Evolutionary conservation across 768 basidiomycete genomes (phyloP), one percentile per base, ranked within the genome.

Genomic region (Suillus clintonianus): DNA sequence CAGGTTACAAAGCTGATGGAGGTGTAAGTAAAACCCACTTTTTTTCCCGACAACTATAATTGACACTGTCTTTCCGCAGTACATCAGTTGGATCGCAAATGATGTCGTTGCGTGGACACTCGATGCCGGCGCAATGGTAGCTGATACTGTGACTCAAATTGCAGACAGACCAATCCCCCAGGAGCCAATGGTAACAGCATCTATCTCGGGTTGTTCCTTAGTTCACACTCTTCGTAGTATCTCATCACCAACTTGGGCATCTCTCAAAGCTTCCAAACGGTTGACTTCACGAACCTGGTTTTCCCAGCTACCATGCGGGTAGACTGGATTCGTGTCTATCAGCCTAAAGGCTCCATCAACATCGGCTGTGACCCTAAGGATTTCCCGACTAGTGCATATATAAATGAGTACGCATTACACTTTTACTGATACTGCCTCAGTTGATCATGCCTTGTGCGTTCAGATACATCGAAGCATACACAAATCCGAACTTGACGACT

Each of bases 281-380:
- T 95, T 58, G 89, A 97, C 77, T 81, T 92, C 57, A 76, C 83
- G 19, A 80, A 89, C 63, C 78, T 97, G 24, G 79, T 77, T 19
- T 95, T 93, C 78, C 94, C 95, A 9, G 75, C 88, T 5, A 79
- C 71, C 3, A 89, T 97, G 92, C 81, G 79, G 55, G 80, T 97
- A 47, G 94, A 97, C 72, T 97, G 90, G 79, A 86, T 98, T 61
- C 86, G 96, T 27, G 92, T 99, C 9, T 99, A 97, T 76, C 96
- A 97, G 72, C 86, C 86, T 3, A 79, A 83, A 70, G 75, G 85
- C 65, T 72, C 82, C 36, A 81, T 86, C 62, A 96, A 95, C 72
- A 82, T 94, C 59, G 95, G 95, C 17, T 98, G 95, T 72, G 89
- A 92, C 72, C 95, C 95, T 14, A 71, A 77, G 51, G 83, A 86